A percentile compares a stretch with the other conserved stretches of the same genome.
phyloP scores from a whole-genome alignment of 257 asterid species.

The Capsicum rhomboideum region DNA sequence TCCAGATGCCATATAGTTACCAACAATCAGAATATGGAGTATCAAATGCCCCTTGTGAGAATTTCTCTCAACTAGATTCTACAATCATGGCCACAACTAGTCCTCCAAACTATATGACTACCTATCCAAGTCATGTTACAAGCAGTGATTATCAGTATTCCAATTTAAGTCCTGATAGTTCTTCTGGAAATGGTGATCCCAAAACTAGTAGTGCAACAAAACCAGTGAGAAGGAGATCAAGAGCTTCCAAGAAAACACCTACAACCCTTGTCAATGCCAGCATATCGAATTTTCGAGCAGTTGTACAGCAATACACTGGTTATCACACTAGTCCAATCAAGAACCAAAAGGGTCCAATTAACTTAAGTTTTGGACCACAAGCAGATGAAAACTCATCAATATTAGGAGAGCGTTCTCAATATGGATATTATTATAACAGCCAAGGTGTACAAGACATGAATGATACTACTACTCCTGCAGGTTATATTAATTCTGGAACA shows the following conservation, averaged over 20 bases:
- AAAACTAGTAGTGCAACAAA: slow-evolving; percentile 7
- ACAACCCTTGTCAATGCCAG: slow-evolving; percentile 36
- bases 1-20: background rate
- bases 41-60: background rate
- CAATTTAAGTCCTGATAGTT: background rate
- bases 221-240: slow-evolving; percentile 20
- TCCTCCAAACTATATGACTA: background rate
- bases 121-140: background rate
- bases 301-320: slow-evolving; percentile 27
- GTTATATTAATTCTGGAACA: background rate
- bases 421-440: background rate
- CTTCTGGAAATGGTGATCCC: background rate
- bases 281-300: slow-evolving; percentile 37
- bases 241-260: slow-evolving; percentile 32
- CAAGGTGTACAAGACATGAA: background rate
- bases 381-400: background rate
- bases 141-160: background rate
- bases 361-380: background rate
- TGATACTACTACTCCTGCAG: background rate
- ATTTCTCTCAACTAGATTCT: background rate
- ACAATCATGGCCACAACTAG: background rate
- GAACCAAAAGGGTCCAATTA: slow-evolving; percentile 4
- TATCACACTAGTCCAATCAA: background rate
- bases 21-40: background rate
- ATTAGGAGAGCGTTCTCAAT: background rate